Evolutionary conservation across 176 grass and related monocot genomes (phyloP).

Genomic region (Chloris gayana): DNA sequence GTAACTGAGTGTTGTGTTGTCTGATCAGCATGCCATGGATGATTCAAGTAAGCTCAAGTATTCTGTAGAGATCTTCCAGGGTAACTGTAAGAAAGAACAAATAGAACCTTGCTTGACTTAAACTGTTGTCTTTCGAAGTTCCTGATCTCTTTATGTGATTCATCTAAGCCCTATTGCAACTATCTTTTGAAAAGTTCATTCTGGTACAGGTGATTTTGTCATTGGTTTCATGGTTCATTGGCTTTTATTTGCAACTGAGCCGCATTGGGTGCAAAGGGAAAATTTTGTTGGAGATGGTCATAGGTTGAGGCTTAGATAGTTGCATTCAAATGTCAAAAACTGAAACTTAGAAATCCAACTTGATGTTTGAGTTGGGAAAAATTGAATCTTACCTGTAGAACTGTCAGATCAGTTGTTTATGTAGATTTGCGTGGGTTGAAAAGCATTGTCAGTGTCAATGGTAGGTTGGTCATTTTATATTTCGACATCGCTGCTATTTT

Average conservation of each 20-base stretch:
- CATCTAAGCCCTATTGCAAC: not conserved
- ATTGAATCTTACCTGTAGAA: not conserved
- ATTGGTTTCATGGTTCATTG: not conserved
- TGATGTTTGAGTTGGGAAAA: too few species aligned
- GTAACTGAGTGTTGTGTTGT: slow-evolving; percentile 39
- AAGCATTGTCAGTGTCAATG: not conserved
- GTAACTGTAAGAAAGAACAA: slow-evolving; percentile 37
- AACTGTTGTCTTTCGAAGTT: not conserved
- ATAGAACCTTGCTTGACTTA: slow-evolving; percentile 14
- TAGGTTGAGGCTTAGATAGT: not conserved
- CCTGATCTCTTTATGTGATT: not conserved
- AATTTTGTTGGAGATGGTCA: not conserved
- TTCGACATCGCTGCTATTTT: too few species aligned
- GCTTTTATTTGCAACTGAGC: not conserved
- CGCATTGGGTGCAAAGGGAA: not conserved
- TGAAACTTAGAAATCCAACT: not conserved
- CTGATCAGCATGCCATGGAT: slow-evolving; percentile 28
- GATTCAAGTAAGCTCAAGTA: slow-evolving; percentile 16
- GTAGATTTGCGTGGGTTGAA: not conserved
- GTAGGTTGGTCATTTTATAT: not conserved
- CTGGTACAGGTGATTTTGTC: not conserved
- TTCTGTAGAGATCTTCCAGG: slow-evolving; percentile 34
- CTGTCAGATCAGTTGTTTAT: not conserved
- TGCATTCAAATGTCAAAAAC: not conserved
- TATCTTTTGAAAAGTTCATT: not conserved